Conservation (phyloP, 441 rosid genomes). For the Omphalea diandra region DNA sequence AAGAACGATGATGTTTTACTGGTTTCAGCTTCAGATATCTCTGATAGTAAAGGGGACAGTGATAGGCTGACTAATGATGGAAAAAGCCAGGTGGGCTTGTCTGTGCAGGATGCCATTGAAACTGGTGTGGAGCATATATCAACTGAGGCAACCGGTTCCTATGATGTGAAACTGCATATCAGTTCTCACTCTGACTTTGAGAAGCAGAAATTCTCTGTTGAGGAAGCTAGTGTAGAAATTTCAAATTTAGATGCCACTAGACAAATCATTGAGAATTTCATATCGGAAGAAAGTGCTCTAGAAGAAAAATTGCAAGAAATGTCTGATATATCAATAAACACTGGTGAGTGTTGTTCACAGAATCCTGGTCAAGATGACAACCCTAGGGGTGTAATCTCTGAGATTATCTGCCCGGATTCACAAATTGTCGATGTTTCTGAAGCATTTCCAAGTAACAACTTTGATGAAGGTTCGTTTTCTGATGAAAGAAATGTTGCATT, state of each 20-base stretch:
- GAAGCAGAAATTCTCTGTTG: conserved; percentile 28
- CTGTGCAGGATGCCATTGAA: conserved; percentile 20
- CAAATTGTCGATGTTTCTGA: conserved; percentile 27
- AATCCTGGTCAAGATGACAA: conserved; percentile 24
- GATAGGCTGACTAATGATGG: conserved; percentile 24
- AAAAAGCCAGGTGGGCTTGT: conserved; percentile 17
- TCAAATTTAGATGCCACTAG: conserved; percentile 28
- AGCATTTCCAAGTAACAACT: conserved; percentile 26
- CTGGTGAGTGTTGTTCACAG: conserved; percentile 21
- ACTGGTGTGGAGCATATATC: conserved; percentile 17
- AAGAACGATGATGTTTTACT: conserved; percentile 38
- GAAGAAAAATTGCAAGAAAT: conserved; percentile 28
- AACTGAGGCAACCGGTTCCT: conserved; percentile 28
- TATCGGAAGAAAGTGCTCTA: conserved; percentile 24
- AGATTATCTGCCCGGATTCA: conserved; percentile 25
- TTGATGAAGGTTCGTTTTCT: conserved; percentile 25
- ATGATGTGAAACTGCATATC: conserved; percentile 24
- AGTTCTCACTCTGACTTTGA: conserved; percentile 22
- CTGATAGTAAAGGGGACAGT: conserved; percentile 21
- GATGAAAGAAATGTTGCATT: conserved; percentile 28
- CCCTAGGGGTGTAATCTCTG: conserved; percentile 16
- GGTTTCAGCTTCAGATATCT: conserved; percentile 26
- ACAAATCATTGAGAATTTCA: conserved; percentile 30
- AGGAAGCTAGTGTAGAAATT: conserved; percentile 31
- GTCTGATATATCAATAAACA: conserved; percentile 37